Evolutionary conservation across 306 rosid species (phyloP).

Genomic region (Hippophae rhamnoides): DNA sequence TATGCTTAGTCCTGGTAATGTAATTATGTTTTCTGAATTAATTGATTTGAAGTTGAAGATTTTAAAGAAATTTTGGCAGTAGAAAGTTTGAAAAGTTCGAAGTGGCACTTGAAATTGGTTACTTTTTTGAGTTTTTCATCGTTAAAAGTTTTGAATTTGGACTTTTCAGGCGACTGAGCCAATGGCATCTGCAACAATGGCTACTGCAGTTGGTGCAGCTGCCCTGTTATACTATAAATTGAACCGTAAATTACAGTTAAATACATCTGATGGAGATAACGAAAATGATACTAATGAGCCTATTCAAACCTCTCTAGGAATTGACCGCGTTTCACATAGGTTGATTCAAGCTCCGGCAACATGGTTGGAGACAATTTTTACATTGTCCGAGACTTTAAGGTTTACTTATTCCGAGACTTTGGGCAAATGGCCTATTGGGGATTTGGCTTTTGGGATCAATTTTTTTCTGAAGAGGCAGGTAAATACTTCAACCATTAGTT

Average conservation of each 20-base stretch:
- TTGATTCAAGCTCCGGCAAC: slow-evolving; percentile 89
- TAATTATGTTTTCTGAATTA: not conserved
- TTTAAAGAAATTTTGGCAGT: not conserved
- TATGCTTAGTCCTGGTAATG: not conserved
- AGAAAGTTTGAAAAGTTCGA: not conserved
- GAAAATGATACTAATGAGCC: slow-evolving; percentile 27
- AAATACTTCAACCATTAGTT: slow-evolving; percentile 2
- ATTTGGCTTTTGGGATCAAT: slow-evolving; percentile 89
- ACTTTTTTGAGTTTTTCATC: not conserved
- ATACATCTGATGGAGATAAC: slow-evolving; percentile 30
- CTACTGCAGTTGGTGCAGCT: slow-evolving; percentile 97
- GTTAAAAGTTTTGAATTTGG: not conserved
- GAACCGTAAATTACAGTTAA: slow-evolving; percentile 51
- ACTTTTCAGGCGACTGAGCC: slow-evolving; percentile 32
- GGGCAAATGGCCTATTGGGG: slow-evolving; percentile 97
- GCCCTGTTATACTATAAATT: slow-evolving; percentile 82
- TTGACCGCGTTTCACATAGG: slow-evolving; percentile 61
- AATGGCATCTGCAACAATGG: slow-evolving; percentile 98
- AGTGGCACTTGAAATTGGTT: not conserved
- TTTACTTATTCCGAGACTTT: slow-evolving; percentile 95
- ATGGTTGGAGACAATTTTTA: slow-evolving; percentile 85
- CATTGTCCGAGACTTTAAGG: slow-evolving; percentile 81
- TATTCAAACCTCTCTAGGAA: slow-evolving; percentile 32
- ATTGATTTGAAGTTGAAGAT: not conserved
- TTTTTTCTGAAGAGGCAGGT: slow-evolving; percentile 92